These are phyloP conservation scores for Stephania japonica DNA, from an alignment of 164 flowering plant species.

Conservation along the genomic window DNA sequence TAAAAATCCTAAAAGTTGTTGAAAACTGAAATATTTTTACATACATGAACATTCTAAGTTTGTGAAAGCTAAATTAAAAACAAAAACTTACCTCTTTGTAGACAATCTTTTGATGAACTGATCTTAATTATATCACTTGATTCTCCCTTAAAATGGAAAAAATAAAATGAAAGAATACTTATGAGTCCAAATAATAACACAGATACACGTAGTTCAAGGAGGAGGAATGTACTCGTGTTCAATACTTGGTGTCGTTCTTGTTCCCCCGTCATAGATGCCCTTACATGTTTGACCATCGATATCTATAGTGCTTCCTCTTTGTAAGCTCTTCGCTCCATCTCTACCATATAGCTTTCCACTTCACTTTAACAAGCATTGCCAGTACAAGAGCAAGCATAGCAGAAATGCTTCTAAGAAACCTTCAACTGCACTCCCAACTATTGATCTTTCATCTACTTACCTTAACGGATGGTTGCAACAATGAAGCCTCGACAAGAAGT, in stretches of 20 bases:
- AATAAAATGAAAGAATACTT: slow-evolving; percentile 6
- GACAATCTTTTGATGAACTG: background rate
- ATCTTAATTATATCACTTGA: slow-evolving; percentile 2
- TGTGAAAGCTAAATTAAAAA: background rate
- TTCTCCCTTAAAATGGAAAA: no score
- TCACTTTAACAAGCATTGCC: slow-evolving; percentile 65
- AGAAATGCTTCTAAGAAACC: slow-evolving; percentile 58
- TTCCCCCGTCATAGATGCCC: slow-evolving; percentile 54
- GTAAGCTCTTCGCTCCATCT: slow-evolving; percentile 78
- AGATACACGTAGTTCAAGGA: slow-evolving; percentile 5
- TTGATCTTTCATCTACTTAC: slow-evolving; percentile 62
- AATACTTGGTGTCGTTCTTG: slow-evolving; percentile 56
- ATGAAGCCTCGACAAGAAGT: slow-evolving; percentile 43
- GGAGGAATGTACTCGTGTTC: slow-evolving; percentile 47
- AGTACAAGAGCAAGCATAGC: slow-evolving; percentile 54
- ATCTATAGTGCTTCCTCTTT: slow-evolving; percentile 92
- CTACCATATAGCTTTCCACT: slow-evolving; percentile 62
- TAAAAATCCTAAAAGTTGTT: background rate
- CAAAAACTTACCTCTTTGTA: background rate
- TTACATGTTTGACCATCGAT: slow-evolving; percentile 86
- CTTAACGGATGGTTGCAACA: slow-evolving; percentile 13
- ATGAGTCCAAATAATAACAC: background rate
- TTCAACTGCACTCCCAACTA: slow-evolving; percentile 53
- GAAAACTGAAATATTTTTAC: background rate
- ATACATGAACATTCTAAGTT: background rate